A percentile compares a stretch with the other conserved stretches of the same genome.
These are phyloP conservation scores for Alternaria sp. DNA, from an alignment of 2,329 filamentous ascomycete species.

Conservation along the genomic window DNA sequence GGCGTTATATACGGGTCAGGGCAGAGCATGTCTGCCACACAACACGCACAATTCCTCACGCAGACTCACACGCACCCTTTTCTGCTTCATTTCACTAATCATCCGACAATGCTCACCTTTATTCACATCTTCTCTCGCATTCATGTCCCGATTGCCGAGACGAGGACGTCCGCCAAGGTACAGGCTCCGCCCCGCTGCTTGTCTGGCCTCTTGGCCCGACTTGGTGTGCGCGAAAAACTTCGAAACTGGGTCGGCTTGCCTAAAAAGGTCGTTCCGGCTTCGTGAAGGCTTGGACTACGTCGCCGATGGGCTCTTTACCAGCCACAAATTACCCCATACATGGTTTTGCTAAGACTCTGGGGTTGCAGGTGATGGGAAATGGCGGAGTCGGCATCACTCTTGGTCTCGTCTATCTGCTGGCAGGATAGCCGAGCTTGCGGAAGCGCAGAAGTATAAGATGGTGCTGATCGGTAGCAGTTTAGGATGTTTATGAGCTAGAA, in stretches of 20 bases:
- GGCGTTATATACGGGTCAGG: constrained; percentile 34
- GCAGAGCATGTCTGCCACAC: constrained; percentile 1
- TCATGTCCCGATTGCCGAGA: constrained; percentile 4
- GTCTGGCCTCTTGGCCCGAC: constrained; percentile 12
- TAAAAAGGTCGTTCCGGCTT: constrained; percentile 2
- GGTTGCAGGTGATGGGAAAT: constrained; percentile 1
- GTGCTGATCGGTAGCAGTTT: background rate
- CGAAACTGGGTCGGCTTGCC: constrained; percentile 5
- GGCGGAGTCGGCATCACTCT: constrained; percentile 1
- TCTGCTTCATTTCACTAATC: background rate
- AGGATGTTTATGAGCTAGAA: background rate
- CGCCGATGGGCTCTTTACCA: background rate
- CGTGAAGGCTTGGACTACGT: constrained; percentile 7
- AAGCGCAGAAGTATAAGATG: constrained; percentile 4
- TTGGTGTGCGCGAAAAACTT: constrained; percentile 4
- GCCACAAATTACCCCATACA: constrained; percentile 6
- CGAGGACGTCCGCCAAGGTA: constrained; percentile 11
- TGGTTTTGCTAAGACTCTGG: constrained; percentile 8
- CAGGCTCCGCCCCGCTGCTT: constrained; percentile 13
- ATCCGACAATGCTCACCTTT: background rate
- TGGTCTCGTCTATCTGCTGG: background rate
- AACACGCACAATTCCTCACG: background rate
- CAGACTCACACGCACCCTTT: background rate
- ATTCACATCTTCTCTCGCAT: background rate
- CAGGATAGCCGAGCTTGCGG: background rate